Conservation (phyloP, 441 rosid species). For the Viola pubescens region DNA sequence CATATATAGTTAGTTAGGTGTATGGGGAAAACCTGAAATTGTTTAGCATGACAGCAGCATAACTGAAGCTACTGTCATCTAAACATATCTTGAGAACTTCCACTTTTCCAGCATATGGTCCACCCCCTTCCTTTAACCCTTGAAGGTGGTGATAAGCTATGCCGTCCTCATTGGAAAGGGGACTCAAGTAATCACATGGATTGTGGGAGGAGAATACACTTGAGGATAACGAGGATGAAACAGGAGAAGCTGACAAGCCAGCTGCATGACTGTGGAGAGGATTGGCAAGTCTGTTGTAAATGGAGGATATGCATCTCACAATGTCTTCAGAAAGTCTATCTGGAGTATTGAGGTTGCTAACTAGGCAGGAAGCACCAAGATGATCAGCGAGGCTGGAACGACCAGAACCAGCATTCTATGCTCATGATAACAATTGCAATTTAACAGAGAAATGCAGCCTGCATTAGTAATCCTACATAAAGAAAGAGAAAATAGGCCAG, state of each 20-base stretch:
- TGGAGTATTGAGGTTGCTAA: constrained; percentile 29
- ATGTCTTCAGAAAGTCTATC: constrained; percentile 70
- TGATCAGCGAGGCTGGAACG: constrained; percentile 67
- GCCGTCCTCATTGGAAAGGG: constrained; percentile 38
- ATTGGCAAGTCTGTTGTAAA: constrained; percentile 53
- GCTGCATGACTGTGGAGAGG: constrained; percentile 24
- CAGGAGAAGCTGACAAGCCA: constrained; percentile 39
- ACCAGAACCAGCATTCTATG: constrained; percentile 28
- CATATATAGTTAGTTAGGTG: neutral
- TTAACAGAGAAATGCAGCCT: neutral
- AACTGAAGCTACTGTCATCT: constrained; percentile 52
- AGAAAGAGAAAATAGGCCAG: neutral
- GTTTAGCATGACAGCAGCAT: constrained; percentile 52
- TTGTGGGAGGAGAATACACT: constrained; percentile 59
- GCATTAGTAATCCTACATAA: neutral
- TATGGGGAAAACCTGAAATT: constrained; percentile 52
- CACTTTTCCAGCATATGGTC: constrained; percentile 29
- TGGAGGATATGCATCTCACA: constrained; percentile 67
- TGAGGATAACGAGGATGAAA: constrained; percentile 61
- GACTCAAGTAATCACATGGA: constrained; percentile 60
- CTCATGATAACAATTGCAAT: constrained; percentile 1
- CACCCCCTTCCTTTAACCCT: constrained; percentile 37
- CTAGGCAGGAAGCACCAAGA: constrained; percentile 36
- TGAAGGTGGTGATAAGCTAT: constrained; percentile 20
- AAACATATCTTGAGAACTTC: constrained; percentile 53